Percentiles rank a stretch among this genome's conserved stretches.
phyloP scores from a whole-genome alignment of 257 asterid genomes.

The Fraxinus excelsior region DNA sequence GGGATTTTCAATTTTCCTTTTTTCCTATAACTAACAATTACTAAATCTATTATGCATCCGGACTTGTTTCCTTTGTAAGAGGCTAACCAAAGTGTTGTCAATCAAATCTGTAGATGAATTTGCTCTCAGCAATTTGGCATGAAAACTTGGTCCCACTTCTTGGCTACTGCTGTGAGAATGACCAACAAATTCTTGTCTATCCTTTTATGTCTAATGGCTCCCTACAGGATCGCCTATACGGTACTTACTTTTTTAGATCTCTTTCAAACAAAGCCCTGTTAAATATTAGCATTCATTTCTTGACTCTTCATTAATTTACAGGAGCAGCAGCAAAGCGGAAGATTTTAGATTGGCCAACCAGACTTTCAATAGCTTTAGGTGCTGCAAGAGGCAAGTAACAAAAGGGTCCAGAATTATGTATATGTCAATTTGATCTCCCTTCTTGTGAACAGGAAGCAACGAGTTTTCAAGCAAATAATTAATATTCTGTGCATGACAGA shows the following conservation, averaged over 20 bases:
- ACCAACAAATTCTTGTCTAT: constrained; percentile 88
- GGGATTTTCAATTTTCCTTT: neutral
- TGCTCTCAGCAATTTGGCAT: constrained; percentile 72
- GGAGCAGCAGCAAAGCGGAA: constrained; percentile 88
- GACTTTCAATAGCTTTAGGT: constrained; percentile 85
- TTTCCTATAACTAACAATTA: neutral
- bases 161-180: constrained; percentile 89
- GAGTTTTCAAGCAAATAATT: neutral
- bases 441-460: neutral
- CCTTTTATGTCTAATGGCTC: constrained; percentile 95
- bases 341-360: constrained; percentile 83
- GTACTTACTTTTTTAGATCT: constrained; percentile 35
- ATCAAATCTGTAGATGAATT: constrained; percentile 61
- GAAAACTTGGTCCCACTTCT: constrained; percentile 83
- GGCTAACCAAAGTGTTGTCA: constrained; percentile 17
- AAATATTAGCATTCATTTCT: constrained; percentile 22
- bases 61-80: neutral
- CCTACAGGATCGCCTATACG: constrained; percentile 88
- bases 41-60: neutral
- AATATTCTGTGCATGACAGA: neutral
- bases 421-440: neutral
- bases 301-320: constrained; percentile 32
- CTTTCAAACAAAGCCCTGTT: constrained; percentile 15
- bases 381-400: constrained; percentile 86
- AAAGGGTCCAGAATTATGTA: constrained; percentile 3